A percentile compares a stretch with the other conserved stretches of the same genome.
These are phyloP conservation scores for Aspergillus bridgeri DNA, from an alignment of 495 filamentous ascomycete species.

Conservation along the genomic window DNA sequence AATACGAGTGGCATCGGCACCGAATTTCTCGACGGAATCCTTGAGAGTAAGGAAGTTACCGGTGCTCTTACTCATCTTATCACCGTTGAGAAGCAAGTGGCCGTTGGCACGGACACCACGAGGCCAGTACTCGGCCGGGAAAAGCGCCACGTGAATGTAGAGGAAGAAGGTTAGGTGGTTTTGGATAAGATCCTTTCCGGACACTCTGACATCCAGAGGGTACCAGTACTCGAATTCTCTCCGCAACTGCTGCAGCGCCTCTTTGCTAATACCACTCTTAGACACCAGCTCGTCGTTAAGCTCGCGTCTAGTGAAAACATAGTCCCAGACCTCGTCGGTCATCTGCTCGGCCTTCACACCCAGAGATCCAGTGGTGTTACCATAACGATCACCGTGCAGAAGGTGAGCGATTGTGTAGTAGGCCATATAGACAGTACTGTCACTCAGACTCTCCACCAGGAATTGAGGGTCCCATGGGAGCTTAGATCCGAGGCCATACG, in stretches of 20 bases:
- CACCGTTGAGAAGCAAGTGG: conserved; percentile 88
- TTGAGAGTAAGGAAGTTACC: conserved; percentile 94
- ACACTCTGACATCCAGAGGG: conserved; percentile 79
- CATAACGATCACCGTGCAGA: conserved; percentile 79
- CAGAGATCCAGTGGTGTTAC: conserved; percentile 62
- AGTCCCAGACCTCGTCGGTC: conserved; percentile 96
- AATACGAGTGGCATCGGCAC: conserved; percentile 87
- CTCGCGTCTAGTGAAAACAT: conserved; percentile 70
- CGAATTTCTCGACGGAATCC: conserved; percentile 85
- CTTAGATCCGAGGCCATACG: conserved; percentile 89
- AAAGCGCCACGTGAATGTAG: conserved; percentile 90
- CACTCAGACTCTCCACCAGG: conserved; percentile 87
- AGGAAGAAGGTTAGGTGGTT: conserved; percentile 96
- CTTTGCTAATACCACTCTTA: conserved; percentile 65
- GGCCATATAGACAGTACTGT: conserved; percentile 92
- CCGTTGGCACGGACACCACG: conserved; percentile 80
- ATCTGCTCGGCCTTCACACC: conserved; percentile 79
- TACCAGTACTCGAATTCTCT: conserved; percentile 97
- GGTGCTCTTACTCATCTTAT: conserved; percentile 95
- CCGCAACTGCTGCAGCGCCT: conserved; percentile 70
- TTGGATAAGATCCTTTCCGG: conserved; percentile 82
- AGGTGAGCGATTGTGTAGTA: conserved; percentile 95
- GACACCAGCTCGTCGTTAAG: conserved; percentile 59
- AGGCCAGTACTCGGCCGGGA: conserved; percentile 83
- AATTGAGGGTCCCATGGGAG: conserved; percentile 92